Evolutionary conservation across 2,329 filamentous ascomycete genomes (phyloP).

Genomic region (Botrytis byssoidea): DNA sequence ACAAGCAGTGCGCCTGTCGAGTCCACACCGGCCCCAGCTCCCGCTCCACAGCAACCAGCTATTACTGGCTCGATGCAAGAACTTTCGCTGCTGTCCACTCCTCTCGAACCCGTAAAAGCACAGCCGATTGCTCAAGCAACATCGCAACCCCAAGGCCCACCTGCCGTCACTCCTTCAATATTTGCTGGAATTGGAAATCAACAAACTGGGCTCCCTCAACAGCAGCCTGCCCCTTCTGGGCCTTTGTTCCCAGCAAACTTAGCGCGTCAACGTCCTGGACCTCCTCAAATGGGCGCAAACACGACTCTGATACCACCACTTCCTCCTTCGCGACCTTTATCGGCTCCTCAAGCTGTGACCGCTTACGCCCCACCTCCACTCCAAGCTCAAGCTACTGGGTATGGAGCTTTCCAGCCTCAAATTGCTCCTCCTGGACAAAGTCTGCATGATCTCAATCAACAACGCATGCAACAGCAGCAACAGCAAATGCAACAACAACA

Average conservation of each 20-base stretch:
- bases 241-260: slow-evolving; percentile 42
- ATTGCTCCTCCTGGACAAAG: slow-evolving; percentile 74
- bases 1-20: slow-evolving; percentile 40
- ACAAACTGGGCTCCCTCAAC: slow-evolving; percentile 45
- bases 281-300: slow-evolving; percentile 59
- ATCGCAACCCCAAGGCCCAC: slow-evolving; percentile 35
- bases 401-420: slow-evolving; percentile 50
- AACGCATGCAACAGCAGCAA: slow-evolving; percentile 57
- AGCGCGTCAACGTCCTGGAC: slow-evolving; percentile 66
- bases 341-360: slow-evolving; percentile 79
- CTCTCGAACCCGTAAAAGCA: slow-evolving; percentile 54
- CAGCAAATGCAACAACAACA: slow-evolving; percentile 64
- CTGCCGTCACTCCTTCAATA: slow-evolving; percentile 58
- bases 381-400: slow-evolving; percentile 81
- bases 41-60: slow-evolving; percentile 46
- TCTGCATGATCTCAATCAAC: slow-evolving; percentile 59
- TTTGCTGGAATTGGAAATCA: slow-evolving; percentile 52
- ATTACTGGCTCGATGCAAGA: slow-evolving; percentile 71
- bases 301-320: slow-evolving; percentile 70
- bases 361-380: slow-evolving; percentile 72
- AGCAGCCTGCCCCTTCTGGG: slow-evolving; percentile 26
- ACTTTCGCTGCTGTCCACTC: slow-evolving; percentile 60
- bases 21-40: slow-evolving; percentile 42
- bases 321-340: slow-evolving; percentile 75
- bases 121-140: slow-evolving; percentile 37